Evolutionary conservation across 495 filamentous ascomycete genomes (phyloP), one percentile per base, ranked within the genome.

Genomic region (Penicillium waksmanii): DNA sequence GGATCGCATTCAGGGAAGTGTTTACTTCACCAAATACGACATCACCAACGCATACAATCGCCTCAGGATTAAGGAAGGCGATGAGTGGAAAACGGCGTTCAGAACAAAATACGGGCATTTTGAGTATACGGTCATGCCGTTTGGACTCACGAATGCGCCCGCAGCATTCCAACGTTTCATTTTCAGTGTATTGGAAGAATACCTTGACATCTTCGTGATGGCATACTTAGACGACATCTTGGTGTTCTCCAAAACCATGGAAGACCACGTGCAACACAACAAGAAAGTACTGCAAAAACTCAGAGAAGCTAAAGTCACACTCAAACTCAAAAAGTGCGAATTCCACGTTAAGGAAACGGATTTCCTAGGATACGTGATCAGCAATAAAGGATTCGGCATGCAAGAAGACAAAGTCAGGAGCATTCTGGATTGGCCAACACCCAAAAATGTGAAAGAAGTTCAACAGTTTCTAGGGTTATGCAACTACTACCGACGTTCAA

Each of bases 211-310:
- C 1, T 78, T 77, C 48, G 60, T 34, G 33, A 57, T 61, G 17
- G 67, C 52, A 3, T 79, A 74, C 51, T 31, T 78, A 0, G 67
- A 80, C 47, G 60, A 80, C 40, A 66, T 77, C 36, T 47, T 79
- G 0, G 71, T 80, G 27, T 77, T 46, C 27, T 49, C 51, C 5
- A 19, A 44, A 6, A 9, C 2, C 13, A 11, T 44, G n/a, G n/a
- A 44, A 10, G n/a, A 44, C 21, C 42, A 44, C 42, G n/a, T 18
- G 0, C 5, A 50, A 7, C 31, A 50, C 25, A 44, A 19, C 7
- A 43, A 40, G 8, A 23, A 27, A 5, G 21, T 57, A 10, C 36
- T 57, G 0, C 5, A 51, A 17, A 21, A 21, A 5, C 47, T 57
- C 3, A 5, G 33, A 44, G 35, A 42, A 18, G 55, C 55, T 27